Conservation (phyloP, 768 basidiomycete genomes). For the Mycena alexandri region DNA sequence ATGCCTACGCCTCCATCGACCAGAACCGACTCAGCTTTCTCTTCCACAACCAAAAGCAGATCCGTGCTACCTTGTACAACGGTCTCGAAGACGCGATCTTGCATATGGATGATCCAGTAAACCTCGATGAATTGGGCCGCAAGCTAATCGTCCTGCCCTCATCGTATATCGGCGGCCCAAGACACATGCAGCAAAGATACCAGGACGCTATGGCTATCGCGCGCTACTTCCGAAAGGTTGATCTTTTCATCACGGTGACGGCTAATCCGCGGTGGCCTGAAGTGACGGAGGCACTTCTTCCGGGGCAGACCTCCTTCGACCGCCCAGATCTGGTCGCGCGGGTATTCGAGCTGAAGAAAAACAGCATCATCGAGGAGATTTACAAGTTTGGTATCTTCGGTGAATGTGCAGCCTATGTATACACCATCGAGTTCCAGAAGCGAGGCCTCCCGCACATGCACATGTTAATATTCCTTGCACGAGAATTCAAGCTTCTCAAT, state of each 20-base stretch:
- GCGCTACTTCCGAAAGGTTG: conserved; percentile 20
- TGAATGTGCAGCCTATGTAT: conserved; percentile 53
- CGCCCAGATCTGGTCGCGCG: conserved; percentile 62
- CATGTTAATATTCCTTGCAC: conserved; percentile 51
- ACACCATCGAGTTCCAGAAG: conserved; percentile 62
- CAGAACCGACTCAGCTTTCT: conserved; percentile 47
- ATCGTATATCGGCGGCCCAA: conserved; percentile 34
- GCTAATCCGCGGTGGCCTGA: conserved; percentile 6
- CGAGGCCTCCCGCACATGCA: conserved; percentile 60
- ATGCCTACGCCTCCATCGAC: conserved; percentile 53
- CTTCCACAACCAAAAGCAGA: conserved; percentile 43
- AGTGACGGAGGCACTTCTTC: conserved; percentile 46
- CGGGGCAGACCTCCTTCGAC: conserved; percentile 54
- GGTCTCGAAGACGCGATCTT: conserved; percentile 45
- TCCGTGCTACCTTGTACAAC: conserved; percentile 49
- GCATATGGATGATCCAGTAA: conserved; percentile 29
- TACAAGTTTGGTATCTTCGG: conserved; percentile 57
- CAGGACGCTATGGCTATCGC: conserved; percentile 60
- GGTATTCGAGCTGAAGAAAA: conserved; percentile 60
- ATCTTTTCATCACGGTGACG: conserved; percentile 10
- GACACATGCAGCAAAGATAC: conserved; percentile 50
- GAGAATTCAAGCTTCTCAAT: conserved; percentile 26
- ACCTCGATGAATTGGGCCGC: conserved; percentile 42
- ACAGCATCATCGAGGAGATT: conserved; percentile 53
- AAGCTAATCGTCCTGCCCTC: conserved; percentile 41